phyloP scores from a whole-genome alignment of 1,139 yeast species.

The Taiozyma onychis region DNA sequence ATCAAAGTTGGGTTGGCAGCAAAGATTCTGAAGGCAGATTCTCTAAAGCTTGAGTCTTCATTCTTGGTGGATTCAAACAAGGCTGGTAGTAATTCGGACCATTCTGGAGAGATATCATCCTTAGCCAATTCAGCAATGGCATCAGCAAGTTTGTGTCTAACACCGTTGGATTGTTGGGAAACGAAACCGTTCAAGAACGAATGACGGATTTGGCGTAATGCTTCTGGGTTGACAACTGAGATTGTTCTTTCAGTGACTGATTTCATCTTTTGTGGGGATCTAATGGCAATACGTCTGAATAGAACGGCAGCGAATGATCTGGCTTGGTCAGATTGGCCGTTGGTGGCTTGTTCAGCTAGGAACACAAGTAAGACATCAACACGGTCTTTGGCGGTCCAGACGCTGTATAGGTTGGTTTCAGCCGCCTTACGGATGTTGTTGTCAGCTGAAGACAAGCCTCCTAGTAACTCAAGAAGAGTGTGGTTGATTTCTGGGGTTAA shows the following conservation, averaged over 20 bases:
- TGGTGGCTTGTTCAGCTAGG: conserved; percentile 70
- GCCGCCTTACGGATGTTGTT: conserved; percentile 72
- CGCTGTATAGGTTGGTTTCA: conserved; percentile 63
- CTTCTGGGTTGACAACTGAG: conserved; percentile 58
- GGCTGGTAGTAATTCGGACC: conserved; percentile 79
- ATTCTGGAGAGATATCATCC: conserved; percentile 49
- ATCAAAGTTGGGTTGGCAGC: conserved; percentile 80
- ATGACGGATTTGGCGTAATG: conserved; percentile 56
- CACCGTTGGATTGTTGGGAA: conserved; percentile 57
- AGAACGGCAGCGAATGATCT: conserved; percentile 78
- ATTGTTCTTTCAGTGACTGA: conserved; percentile 72
- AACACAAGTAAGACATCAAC: conserved; percentile 70
- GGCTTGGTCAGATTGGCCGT: conserved; percentile 48
- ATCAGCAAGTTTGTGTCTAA: conserved; percentile 89
- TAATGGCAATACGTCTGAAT: conserved; percentile 80
- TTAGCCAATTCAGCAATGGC: conserved; percentile 91
- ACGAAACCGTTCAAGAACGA: conserved; percentile 70
- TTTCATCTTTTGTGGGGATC: conserved; percentile 57
- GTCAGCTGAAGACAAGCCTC: conserved; percentile 72
- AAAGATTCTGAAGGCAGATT: conserved; percentile 85
- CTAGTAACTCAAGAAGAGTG: conserved; percentile 53
- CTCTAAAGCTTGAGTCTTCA: conserved; percentile 70
- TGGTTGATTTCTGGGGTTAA: conserved; percentile 58
- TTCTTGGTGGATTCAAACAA: conserved; percentile 62
- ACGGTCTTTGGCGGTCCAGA: conserved; percentile 64